Conservation (phyloP, 1,139 yeast genomes). For the Suhomyces guaymorum region DNA sequence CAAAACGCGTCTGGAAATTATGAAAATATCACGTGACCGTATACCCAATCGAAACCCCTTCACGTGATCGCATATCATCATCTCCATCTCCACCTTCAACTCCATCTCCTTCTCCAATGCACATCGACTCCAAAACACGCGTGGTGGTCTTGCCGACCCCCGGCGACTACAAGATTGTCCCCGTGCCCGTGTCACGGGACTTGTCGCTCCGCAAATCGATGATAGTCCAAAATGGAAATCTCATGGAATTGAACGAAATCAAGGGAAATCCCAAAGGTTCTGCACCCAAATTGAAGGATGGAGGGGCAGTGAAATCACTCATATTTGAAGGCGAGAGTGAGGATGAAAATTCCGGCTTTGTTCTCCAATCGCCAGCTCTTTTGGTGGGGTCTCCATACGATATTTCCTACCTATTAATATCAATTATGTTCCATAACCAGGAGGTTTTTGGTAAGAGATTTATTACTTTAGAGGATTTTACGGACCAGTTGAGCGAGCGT, state of each 20-base stretch:
- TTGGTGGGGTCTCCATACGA: conserved; percentile 47
- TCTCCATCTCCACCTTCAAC: no score
- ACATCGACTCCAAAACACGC: conserved; percentile 18
- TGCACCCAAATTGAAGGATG: conserved; percentile 22
- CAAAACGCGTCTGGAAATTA: no score
- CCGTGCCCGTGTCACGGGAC: conserved; percentile 27
- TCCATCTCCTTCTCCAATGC: conserved; percentile 10
- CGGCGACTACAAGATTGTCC: conserved; percentile 20
- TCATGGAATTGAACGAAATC: conserved; percentile 38
- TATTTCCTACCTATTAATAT: conserved; percentile 41
- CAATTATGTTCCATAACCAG: conserved; percentile 31
- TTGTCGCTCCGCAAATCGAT: conserved; percentile 21
- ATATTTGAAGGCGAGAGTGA: conserved; percentile 28
- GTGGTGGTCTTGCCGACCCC: conserved; percentile 24
- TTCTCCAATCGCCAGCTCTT: conserved; percentile 38
- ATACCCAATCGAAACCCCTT: no score
- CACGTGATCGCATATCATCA: no score
- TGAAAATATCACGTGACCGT: no score
- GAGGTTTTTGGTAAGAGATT: conserved; percentile 35
- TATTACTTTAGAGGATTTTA: conserved; percentile 49
- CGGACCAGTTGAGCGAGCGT: conserved; percentile 37
- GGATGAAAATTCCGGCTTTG: conserved; percentile 25
- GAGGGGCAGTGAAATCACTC: conserved; percentile 38
- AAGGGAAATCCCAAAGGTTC: conserved; percentile 25
- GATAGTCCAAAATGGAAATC: conserved; percentile 18